A percentile compares a stretch with the other conserved stretches of the same genome.
phyloP scores from a whole-genome alignment of 306 rosid genomes.

The Alnus rubra region DNA sequence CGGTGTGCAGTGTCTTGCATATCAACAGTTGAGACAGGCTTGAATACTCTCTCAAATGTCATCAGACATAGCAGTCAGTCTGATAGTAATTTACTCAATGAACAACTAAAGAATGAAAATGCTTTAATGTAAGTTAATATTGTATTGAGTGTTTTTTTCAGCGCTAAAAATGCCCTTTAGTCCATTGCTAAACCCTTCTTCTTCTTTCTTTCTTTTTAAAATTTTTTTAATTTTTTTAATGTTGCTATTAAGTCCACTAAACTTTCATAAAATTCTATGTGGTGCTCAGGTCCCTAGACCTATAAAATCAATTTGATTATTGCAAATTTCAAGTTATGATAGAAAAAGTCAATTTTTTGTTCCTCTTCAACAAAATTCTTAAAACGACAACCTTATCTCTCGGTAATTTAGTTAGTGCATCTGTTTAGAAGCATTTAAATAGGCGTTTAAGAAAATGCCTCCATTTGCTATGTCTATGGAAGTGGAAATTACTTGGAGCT shows the following conservation, averaged over 20 bases:
- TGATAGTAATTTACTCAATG: constrained; percentile 31
- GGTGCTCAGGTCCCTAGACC: background rate
- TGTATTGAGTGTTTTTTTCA: background rate
- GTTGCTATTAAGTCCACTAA: background rate
- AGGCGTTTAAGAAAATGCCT: background rate
- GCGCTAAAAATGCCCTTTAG: background rate
- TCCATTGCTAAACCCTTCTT: background rate
- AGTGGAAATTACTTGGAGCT: background rate
- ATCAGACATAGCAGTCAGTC: constrained; percentile 13
- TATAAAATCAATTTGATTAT: background rate
- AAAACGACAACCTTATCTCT: background rate
- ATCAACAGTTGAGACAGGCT: constrained; percentile 30
- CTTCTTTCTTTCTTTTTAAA: no score
- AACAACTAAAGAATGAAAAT: constrained; percentile 18
- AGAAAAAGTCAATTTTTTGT: background rate
- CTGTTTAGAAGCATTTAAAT: background rate
- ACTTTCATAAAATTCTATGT: background rate
- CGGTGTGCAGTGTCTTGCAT: constrained; percentile 26
- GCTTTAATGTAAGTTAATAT: constrained; percentile 27
- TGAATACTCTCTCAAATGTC: constrained; percentile 14
- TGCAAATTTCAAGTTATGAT: background rate
- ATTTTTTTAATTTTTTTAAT: background rate
- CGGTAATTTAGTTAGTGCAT: background rate
- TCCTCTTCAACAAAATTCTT: background rate
- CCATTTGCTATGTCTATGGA: background rate